phyloP scores from a whole-genome alignment of 306 rosid genomes.

The Prunus dulcis region DNA sequence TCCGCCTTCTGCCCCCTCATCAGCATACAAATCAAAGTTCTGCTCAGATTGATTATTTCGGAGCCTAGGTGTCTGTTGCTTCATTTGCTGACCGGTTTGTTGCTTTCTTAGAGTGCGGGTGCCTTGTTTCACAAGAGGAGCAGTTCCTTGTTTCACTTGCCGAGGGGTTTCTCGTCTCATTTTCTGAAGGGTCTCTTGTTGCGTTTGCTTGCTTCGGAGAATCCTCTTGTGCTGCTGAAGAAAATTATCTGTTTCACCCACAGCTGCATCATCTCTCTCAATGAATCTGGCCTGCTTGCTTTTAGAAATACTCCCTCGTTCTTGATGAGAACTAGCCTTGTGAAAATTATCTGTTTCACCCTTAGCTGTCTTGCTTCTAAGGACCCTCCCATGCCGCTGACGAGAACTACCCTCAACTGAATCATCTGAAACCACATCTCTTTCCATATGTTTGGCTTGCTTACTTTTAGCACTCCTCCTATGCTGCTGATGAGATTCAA shows the following conservation, averaged over 20 bases:
- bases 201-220: constrained; percentile 57
- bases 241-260: constrained; percentile 43
- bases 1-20: constrained; percentile 71
- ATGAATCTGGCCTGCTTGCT: constrained; percentile 51
- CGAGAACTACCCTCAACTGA: constrained; percentile 30
- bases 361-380: constrained; percentile 26
- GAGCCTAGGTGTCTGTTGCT: constrained; percentile 39
- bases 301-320: constrained; percentile 40
- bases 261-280: constrained; percentile 43
- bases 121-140: constrained; percentile 46
- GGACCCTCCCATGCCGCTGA: constrained; percentile 23
- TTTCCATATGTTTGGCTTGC: constrained; percentile 24
- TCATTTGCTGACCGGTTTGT: constrained; percentile 41
- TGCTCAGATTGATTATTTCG: constrained; percentile 38
- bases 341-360: constrained; percentile 23
- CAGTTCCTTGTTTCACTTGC: constrained; percentile 38
- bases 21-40: constrained; percentile 37
- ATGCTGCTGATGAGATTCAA: constrained; percentile 23
- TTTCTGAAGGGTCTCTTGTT: constrained; percentile 38
- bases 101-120: constrained; percentile 32
- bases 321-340: constrained; percentile 33
- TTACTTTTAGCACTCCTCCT: constrained; percentile 30
- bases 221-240: constrained; percentile 43
- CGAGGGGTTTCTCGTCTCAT: constrained; percentile 43
- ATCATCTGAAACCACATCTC: constrained; percentile 40